Percentiles rank a stretch among this genome's conserved stretches.
Conservation (phyloP, 108 stramenopile species). For the Pseudonitzschia multiseries region DNA sequence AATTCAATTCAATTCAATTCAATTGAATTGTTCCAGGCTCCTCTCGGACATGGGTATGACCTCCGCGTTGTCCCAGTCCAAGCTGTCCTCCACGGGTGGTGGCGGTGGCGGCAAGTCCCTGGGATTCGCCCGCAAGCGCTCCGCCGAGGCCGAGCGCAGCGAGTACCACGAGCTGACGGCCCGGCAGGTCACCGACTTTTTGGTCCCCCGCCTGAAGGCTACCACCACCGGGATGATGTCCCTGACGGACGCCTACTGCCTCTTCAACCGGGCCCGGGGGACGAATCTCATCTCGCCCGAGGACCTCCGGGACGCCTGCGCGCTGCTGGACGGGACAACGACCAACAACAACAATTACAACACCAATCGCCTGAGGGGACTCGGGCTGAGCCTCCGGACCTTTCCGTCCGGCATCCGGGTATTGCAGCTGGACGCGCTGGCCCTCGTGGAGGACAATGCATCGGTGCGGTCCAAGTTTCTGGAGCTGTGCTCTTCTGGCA, state of each 20-base stretch:
- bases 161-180: constrained; percentile 90
- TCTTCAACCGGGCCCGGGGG: constrained; percentile 95
- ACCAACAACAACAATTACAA: too few relatives aligned
- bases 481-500: too few relatives aligned
- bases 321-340: constrained; percentile 59
- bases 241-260: constrained; percentile 82
- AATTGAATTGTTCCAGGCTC: constrained; percentile 17
- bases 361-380: neutral
- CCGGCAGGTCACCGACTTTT: constrained; percentile 93
- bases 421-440: constrained; percentile 75
- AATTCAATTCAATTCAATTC: too few relatives aligned
- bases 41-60: constrained; percentile 93
- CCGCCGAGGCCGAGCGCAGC: neutral
- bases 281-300: constrained; percentile 95
- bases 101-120: neutral
- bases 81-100: constrained; percentile 43
- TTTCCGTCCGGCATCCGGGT: constrained; percentile 88
- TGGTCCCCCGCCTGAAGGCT: constrained; percentile 46
- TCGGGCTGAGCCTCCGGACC: constrained; percentile 78
- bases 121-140: neutral
- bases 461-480: constrained; percentile 19
- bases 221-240: constrained; percentile 62
- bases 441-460: neutral
- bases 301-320: constrained; percentile 83
- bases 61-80: constrained; percentile 82